Evolutionary conservation across 495 filamentous ascomycete genomes (phyloP), one percentile per base, ranked within the genome.

Genomic region (Aspergillus steynii): DNA sequence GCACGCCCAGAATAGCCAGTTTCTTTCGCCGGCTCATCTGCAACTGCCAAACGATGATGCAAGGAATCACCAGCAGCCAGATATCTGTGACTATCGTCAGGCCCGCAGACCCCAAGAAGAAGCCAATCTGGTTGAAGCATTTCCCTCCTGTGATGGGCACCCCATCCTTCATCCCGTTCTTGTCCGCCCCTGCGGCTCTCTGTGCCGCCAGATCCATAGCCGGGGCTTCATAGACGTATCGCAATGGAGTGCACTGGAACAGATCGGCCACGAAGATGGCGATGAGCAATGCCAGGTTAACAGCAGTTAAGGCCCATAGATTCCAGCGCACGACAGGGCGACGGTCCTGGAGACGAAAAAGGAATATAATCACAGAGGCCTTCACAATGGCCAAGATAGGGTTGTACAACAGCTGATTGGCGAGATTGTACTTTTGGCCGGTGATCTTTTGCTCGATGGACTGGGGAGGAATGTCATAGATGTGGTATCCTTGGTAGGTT

Each of bases 391-490:
- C 79, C 42, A 90, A 71, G 58, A 86, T 81, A 0, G 85, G 86
- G 61, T 88, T 87, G 66, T 89, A 89, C 27, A 88, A 66, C 32
- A 87, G 76, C 63, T 88, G 85, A 25, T 84, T 80, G 3, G 80
- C 80, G 29, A 83, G 84, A 60, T 83, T 71, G 67, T 68, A 76
- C 66, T 73, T 12, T 48, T 49, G 46, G 58, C 3, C 29, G 8
- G 47, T 58, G 8, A 27, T 12, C 14, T 28, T 48, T 42, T 32
- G 50, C 14, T 50, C n/a, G 50, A 46, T 12, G 27, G 37, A 42
- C 37, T 15, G 37, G 37, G 55, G 49, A 3, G 82, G 82, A 4
- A 85, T 69, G 56, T 82, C 76, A 58, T 71, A 66, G 25, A 61
- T 29, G 54, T 80, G 79, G 37, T 83, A 77, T 34, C 83, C 83